Percentiles rank a stretch among this genome's conserved stretches.
Conservation (phyloP, 106 monocot genomes). For the Vanilla planifolia region DNA sequence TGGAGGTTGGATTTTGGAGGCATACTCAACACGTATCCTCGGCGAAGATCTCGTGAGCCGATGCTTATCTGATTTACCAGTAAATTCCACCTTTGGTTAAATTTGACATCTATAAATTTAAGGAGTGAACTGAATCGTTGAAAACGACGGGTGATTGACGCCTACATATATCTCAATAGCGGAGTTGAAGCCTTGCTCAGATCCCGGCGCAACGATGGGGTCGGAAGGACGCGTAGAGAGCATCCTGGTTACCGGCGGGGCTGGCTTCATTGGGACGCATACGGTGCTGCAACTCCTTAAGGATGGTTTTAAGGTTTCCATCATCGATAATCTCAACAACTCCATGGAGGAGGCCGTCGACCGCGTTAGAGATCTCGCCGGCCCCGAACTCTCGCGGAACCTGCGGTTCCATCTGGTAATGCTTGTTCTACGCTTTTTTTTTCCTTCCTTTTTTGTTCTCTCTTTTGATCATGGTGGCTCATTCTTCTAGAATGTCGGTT, state of each 20-base stretch:
- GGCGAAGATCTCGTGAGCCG: no score
- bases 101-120: no score
- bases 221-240: slow-evolving; percentile 15
- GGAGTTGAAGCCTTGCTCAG: no score
- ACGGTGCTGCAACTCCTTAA: slow-evolving; percentile 70
- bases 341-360: slow-evolving; percentile 50
- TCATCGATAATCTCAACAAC: slow-evolving; percentile 72
- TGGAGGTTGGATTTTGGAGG: no score
- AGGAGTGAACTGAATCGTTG: no score
- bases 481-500: background rate
- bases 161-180: no score
- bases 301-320: slow-evolving; percentile 47
- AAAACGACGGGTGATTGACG: no score
- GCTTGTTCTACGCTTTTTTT: background rate
- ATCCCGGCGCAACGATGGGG: slow-evolving; percentile 9
- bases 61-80: no score
- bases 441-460: no score
- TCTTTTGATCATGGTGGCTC: background rate
- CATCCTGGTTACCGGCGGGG: slow-evolving; percentile 69
- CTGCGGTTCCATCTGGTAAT: slow-evolving; percentile 49
- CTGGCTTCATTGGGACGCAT: slow-evolving; percentile 81
- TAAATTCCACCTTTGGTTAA: no score
- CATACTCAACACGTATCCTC: no score
- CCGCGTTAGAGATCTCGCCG: slow-evolving; percentile 49
- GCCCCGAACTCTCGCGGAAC: slow-evolving; percentile 33